These are phyloP conservation scores for Glycine latifolia DNA, from an alignment of 306 rosid genomes.

Conservation along the genomic window DNA sequence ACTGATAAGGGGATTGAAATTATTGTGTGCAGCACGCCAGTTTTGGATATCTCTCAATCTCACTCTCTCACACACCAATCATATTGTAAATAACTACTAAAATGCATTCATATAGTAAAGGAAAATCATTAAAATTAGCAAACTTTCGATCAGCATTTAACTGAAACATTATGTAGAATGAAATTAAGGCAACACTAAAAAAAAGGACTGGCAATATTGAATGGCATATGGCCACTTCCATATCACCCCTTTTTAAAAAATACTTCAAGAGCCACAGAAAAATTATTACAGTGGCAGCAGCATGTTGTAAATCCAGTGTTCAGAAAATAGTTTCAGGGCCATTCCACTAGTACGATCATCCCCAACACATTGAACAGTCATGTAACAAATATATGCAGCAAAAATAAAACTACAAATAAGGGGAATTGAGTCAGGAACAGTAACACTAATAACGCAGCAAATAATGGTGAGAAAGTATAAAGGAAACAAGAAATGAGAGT, in stretches of 20 bases:
- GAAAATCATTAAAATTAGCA: conserved; percentile 1
- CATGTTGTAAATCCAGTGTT: too few relatives aligned
- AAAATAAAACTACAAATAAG: neutral
- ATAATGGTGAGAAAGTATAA: neutral
- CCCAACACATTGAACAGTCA: neutral
- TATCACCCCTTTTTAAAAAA: too few relatives aligned
- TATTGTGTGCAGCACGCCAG: neutral
- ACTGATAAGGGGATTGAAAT: neutral
- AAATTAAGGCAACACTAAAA: neutral
- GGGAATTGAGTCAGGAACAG: neutral
- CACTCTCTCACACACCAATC: neutral
- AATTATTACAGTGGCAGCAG: too few relatives aligned
- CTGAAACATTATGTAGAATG: neutral
- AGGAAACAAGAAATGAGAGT: neutral
- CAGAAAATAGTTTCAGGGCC: too few relatives aligned
- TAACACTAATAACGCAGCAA: neutral
- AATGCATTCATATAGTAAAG: conserved; percentile 1
- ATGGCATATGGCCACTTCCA: neutral
- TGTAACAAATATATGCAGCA: conserved; percentile 3
- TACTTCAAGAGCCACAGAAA: too few relatives aligned
- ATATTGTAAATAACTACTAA: neutral
- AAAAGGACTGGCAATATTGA: neutral
- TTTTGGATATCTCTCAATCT: neutral
- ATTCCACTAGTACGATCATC: too few relatives aligned
- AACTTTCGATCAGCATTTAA: neutral